These are phyloP conservation scores for Trypanosoma cruzi DNA, from an alignment of 208 protist genomes.

Conservation along the genomic window DNA sequence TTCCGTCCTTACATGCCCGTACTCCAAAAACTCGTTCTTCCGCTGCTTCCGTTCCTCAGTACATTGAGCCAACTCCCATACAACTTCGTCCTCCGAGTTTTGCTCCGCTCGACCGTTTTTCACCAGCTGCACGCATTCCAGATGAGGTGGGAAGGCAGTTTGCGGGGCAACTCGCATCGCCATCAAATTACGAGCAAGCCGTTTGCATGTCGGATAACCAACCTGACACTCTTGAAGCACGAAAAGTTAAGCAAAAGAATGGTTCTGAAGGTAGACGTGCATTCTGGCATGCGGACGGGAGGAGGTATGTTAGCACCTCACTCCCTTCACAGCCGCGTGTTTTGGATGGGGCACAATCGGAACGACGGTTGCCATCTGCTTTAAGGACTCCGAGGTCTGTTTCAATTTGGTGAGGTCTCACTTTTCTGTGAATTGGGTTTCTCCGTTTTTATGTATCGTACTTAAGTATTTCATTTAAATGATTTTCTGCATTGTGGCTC, in stretches of 20 bases:
- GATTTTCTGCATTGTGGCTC: neutral
- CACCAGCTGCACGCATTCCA: slow-evolving; percentile 1
- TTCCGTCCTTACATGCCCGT: neutral
- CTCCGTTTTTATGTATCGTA: slow-evolving; percentile 9
- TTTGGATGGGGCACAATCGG: neutral
- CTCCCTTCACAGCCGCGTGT: neutral
- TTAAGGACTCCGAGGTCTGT: slow-evolving; percentile 13
- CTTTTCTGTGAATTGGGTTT: slow-evolving; percentile 9
- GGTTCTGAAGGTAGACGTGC: neutral
- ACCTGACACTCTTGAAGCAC: neutral
- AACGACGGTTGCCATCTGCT: slow-evolving; percentile 4
- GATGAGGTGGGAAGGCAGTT: neutral
- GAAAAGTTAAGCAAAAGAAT: neutral
- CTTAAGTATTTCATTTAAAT: slow-evolving; percentile 6
- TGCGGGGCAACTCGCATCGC: neutral
- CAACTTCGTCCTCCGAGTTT: slow-evolving; percentile 2
- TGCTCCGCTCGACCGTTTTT: neutral
- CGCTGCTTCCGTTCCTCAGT: neutral
- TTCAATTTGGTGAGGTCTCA: slow-evolving; percentile 5
- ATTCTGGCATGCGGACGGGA: neutral
- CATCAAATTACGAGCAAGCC: neutral
- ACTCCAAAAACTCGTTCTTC: neutral
- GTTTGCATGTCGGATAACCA: neutral
- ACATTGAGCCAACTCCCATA: slow-evolving; percentile 5
- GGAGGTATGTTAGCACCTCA: neutral